Percentiles rank a stretch among this genome's conserved stretches.
Conservation (phyloP, 202 grass and related monocot genomes). For the Eragrostis tef region DNA sequence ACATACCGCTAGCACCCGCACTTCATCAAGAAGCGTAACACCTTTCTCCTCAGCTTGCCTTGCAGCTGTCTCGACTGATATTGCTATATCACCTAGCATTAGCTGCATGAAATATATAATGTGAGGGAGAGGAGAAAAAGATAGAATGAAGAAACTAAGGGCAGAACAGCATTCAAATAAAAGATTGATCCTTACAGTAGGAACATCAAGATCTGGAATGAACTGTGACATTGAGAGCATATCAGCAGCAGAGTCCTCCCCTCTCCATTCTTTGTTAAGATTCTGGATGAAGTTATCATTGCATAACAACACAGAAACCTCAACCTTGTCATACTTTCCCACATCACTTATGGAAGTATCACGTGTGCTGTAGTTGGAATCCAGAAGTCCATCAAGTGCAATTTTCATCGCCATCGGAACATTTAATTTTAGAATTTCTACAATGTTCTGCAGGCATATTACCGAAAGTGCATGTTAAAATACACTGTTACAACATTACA, state of each 20-base stretch:
- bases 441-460: slow-evolving; percentile 61
- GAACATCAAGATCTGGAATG: slow-evolving; percentile 70
- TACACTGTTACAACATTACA: neutral
- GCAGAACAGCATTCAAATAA: slow-evolving; percentile 42
- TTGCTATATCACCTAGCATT: slow-evolving; percentile 82
- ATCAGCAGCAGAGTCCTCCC: slow-evolving; percentile 61
- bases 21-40: slow-evolving; percentile 91
- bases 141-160: slow-evolving; percentile 27
- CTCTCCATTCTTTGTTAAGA: slow-evolving; percentile 84
- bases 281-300: slow-evolving; percentile 74
- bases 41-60: slow-evolving; percentile 91
- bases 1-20: slow-evolving; percentile 78
- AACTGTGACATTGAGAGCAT: slow-evolving; percentile 76
- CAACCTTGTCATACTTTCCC: slow-evolving; percentile 83
- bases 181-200: slow-evolving; percentile 70
- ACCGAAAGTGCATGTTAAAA: slow-evolving; percentile 5
- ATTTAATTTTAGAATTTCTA: slow-evolving; percentile 91
- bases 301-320: slow-evolving; percentile 76
- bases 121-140: slow-evolving; percentile 28
- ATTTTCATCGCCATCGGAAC: slow-evolving; percentile 94
- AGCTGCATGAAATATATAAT: slow-evolving; percentile 60
- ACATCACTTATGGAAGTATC: slow-evolving; percentile 72
- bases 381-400: slow-evolving; percentile 81
- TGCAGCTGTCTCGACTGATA: slow-evolving; percentile 90
- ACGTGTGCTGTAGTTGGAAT: slow-evolving; percentile 78